Evolutionary conservation across 257 asterid species (phyloP).

Genomic region (Hygrophila difformis): DNA sequence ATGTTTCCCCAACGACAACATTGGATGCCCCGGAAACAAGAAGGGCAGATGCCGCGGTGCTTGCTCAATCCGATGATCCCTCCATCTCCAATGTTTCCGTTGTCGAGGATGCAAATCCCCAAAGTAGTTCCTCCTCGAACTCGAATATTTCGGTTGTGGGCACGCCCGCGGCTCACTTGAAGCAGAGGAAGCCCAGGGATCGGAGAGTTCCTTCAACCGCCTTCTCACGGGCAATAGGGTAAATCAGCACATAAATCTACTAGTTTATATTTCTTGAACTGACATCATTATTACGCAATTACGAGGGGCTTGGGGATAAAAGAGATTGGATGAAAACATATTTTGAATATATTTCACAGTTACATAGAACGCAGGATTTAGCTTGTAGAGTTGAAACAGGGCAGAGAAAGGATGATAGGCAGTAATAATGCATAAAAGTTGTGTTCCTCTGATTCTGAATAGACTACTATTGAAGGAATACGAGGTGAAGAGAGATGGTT

Average conservation of each 20-base stretch:
- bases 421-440: background rate
- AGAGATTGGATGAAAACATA: background rate
- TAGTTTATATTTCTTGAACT: background rate
- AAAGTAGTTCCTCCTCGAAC: conserved; percentile 10
- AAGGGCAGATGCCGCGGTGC: conserved; percentile 4
- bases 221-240: conserved; percentile 94
- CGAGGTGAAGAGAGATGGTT: background rate
- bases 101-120: conserved; percentile 12
- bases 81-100: conserved; percentile 1
- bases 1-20: conserved; percentile 4
- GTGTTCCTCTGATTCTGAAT: background rate
- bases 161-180: conserved; percentile 11
- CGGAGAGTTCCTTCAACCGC: conserved; percentile 89
- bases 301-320: background rate
- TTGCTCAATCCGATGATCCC: conserved; percentile 3
- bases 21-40: conserved; percentile 6
- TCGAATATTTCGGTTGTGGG: conserved; percentile 14
- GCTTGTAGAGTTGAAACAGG: conserved; percentile 1
- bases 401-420: no score
- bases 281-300: background rate
- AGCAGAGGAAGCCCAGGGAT: conserved; percentile 71
- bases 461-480: background rate
- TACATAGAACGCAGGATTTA: background rate
- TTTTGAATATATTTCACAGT: background rate
- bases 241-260: background rate